Conservation (phyloP, 139 green algal genomes). For the Auxenochlorella pyrenoidosa region DNA sequence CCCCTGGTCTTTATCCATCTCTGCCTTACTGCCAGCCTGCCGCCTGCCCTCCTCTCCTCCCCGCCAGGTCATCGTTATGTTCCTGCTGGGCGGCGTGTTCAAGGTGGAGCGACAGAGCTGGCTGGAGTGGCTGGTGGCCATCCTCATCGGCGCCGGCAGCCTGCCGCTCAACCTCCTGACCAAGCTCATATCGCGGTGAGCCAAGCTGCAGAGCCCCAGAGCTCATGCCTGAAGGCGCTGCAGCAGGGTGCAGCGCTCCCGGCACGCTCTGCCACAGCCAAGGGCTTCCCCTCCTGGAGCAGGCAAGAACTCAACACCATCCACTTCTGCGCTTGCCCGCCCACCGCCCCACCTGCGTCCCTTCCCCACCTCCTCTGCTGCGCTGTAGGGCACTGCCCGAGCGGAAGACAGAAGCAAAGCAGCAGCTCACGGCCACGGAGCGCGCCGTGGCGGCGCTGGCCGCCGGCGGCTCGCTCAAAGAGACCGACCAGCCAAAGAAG, state of each 20-base stretch:
- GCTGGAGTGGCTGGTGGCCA: conserved; percentile 69
- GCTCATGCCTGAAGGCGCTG: background rate
- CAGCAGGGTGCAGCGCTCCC: background rate
- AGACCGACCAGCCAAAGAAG: too few relatives aligned
- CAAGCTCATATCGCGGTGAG: conserved; percentile 43
- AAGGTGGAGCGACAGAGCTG: conserved; percentile 61
- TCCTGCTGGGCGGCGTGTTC: conserved; percentile 79
- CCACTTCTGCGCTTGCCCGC: too few relatives aligned
- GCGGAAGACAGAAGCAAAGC: background rate
- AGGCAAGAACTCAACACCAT: too few relatives aligned
- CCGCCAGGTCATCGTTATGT: conserved; percentile 76
- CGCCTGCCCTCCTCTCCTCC: background rate
- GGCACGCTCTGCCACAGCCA: too few relatives aligned
- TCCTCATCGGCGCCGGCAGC: conserved; percentile 70
- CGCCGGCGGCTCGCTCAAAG: too few relatives aligned
- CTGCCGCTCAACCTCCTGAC: conserved; percentile 31
- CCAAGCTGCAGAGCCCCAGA: background rate
- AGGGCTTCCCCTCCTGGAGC: too few relatives aligned
- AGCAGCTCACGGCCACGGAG: background rate
- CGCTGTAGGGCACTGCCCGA: background rate
- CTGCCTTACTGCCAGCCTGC: background rate
- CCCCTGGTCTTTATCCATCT: background rate
- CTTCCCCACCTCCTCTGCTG: background rate
- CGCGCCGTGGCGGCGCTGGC: background rate
- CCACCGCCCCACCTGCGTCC: background rate